phyloP scores from a whole-genome alignment of 2,329 filamentous ascomycete genomes.

The Arthrinium puccinioides region DNA sequence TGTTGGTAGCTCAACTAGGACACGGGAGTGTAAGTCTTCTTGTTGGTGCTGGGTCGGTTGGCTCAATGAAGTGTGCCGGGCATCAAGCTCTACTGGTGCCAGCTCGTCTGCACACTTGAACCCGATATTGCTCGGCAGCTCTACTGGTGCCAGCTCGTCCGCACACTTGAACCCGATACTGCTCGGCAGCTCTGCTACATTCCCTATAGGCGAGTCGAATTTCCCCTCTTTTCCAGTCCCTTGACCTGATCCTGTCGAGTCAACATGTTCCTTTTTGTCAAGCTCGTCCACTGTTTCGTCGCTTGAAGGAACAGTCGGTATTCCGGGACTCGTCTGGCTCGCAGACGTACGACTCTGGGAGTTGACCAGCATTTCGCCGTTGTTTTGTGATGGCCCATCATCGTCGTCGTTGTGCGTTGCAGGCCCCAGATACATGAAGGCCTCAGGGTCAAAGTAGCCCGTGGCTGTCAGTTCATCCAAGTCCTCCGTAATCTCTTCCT shows the following conservation, averaged over 20 bases:
- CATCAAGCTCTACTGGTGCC: conserved; percentile 23
- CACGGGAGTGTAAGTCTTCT: conserved; percentile 6
- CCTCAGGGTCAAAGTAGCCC: conserved; percentile 42
- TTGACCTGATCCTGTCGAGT: conserved; percentile 20
- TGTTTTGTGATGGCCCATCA: too few relatives aligned
- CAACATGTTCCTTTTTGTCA: too few relatives aligned
- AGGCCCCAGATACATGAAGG: conserved; percentile 45
- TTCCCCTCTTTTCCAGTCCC: too few relatives aligned
- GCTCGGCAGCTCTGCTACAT: conserved; percentile 20
- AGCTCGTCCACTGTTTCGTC: too few relatives aligned
- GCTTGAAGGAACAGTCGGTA: too few relatives aligned
- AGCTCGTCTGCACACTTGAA: conserved; percentile 23
- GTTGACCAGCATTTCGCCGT: too few relatives aligned
- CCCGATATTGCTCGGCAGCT: conserved; percentile 20
- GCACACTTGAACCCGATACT: conserved; percentile 21
- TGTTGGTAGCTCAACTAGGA: conserved; percentile 14
- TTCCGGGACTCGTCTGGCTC: too few relatives aligned
- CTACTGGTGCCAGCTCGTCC: conserved; percentile 23
- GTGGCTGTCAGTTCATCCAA: conserved; percentile 24
- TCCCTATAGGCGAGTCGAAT: too few relatives aligned
- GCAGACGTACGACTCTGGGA: too few relatives aligned
- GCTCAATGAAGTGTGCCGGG: conserved; percentile 7
- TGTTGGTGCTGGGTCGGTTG: conserved; percentile 3
- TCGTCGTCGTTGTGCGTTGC: too few relatives aligned
- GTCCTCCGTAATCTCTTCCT: conserved; percentile 12